Base-by-base conservation (phyloP, 805 yeast species). In the Ogataea naganishii region DNA sequence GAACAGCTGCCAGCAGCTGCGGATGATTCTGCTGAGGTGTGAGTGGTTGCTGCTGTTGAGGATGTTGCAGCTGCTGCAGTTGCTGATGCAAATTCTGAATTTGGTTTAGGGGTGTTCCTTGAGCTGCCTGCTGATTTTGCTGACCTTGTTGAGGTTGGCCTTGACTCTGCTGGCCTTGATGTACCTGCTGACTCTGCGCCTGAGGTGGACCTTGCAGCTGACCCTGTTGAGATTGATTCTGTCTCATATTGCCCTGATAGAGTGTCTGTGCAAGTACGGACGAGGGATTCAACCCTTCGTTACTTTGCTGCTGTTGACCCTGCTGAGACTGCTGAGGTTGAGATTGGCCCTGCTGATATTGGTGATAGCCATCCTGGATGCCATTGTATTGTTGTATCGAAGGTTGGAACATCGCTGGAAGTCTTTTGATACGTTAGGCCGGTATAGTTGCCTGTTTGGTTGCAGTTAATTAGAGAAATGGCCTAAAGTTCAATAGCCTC, bases 201-300 rank as follows among this genome's bases (percentile, higher is more conserved):
- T 44, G 49, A 34, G 43, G 46, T 20, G 41, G 47, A 18, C 41
- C 46, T 21, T 41, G 47, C 31, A 39, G 43, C 22, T 36, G 46
- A 31, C 44, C 38, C 21, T 44, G 53, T 26, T 53, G 58, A 40
- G 34, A 39, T 24, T 46, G 56, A 14, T 57, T 55, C 8, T 59
- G 55, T 23, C 62, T 48, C 38, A 52, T 61, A 18, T 50, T 53
- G 21, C 64, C 63, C 31, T 58, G 69, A 32, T 58, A 63, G 23
- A 59, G 38, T 5, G 62, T 47, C 36, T 61, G 67, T 4, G 67
- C 58, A 28, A 62, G 31, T 26, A 62, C 38, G 20, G 58, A 55
- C 1, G 63, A 50, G 9, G 61, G 54, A 33, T 49, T 50, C 33
- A 56, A 27, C 13, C 51, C 56, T 20, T 48, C 53, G 16, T 24